Base-by-base conservation (phyloP, 2,329 filamentous ascomycete genomes). In the Penicillium sp. region DNA sequence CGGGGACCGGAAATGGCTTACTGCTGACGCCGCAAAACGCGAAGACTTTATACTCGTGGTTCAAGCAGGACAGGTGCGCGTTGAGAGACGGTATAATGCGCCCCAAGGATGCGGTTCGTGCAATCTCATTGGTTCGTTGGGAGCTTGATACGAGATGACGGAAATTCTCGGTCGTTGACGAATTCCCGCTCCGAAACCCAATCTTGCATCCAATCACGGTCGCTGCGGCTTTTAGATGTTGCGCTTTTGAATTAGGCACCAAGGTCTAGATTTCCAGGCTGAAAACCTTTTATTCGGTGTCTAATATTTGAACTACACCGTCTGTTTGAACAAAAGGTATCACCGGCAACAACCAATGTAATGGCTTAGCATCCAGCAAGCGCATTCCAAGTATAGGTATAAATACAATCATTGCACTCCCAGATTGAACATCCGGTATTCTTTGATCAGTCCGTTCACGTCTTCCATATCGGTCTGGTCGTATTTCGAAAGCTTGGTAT, bases 401-500 rank as follows among this genome's bases (percentile, higher is more conserved):
- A 42, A 22, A 22, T 42, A 14, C n/a, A 22, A 22, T 42, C 4
- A 42, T 42, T 33, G n/a, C 16, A 50, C 22, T n/a, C 54, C 62
- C n/a, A 67, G 42, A 56, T 59, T 68, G 54, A 67, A 14, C 21
- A 57, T 57, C 16, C 62, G 57, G 54, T 68, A 68, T 42, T 66
- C 63, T 62, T 61, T 64, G n/a, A 68, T 68, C 42, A 65, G 49
- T 19, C 49, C 62, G 57, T 68, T 68, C 16, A 68, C 62, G 48
- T 65, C 65, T 4, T 48, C 60, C 64, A 68, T 68, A 50, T 67
- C 66, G 1, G 60, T 64, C 57, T 68, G 63, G 29, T 67, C 63
- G 35, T 66, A 67, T 54, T 65, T 47, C 19, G 51, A 46, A 9
- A 54, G 26, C 26, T 26, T 29, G 22, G 49, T 29, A 3, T 37